These are phyloP conservation scores for Xerophyta viscosa DNA, from an alignment of 106 monocot species.

Conservation along the genomic window DNA sequence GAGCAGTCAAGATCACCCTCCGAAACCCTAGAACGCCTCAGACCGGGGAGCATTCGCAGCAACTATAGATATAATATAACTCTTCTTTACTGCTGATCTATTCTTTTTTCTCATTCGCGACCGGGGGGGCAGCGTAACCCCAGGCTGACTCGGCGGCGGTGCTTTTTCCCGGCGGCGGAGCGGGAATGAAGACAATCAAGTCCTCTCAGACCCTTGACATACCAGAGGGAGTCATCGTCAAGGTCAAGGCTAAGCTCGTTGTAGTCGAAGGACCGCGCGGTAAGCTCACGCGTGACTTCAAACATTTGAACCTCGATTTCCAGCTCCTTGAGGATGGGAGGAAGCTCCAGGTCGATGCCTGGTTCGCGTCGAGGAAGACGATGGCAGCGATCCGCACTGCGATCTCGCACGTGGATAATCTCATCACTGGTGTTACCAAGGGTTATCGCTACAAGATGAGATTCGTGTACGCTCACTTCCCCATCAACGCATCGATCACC, in stretches of 20 bases:
- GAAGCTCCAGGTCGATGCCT: constrained; percentile 66
- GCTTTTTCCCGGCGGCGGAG: background rate
- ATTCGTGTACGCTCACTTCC: constrained; percentile 83
- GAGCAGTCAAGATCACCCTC: too few relatives aligned
- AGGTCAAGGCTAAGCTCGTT: constrained; percentile 65
- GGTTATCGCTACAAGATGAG: constrained; percentile 84
- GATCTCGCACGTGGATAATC: constrained; percentile 67
- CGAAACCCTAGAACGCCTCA: too few relatives aligned
- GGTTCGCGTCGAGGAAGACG: constrained; percentile 66
- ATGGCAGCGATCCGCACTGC: constrained; percentile 76
- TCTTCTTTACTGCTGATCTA: too few relatives aligned
- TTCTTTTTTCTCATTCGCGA: background rate
- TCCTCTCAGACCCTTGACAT: constrained; percentile 31
- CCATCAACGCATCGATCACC: constrained; percentile 67
- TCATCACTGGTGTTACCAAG: constrained; percentile 69
- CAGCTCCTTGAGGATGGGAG: constrained; percentile 47
- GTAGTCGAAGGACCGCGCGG: constrained; percentile 71
- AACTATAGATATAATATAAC: too few relatives aligned
- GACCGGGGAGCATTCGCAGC: too few relatives aligned
- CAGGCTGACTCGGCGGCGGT: too few relatives aligned
- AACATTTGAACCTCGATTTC: constrained; percentile 81
- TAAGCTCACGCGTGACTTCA: constrained; percentile 70
- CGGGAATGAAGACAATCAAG: constrained; percentile 37
- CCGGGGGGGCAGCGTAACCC: too few relatives aligned
- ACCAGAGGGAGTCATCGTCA: constrained; percentile 52